Conservation (phyloP, 1,139 yeast species). For the Magnusiomyces suaveolens region DNA sequence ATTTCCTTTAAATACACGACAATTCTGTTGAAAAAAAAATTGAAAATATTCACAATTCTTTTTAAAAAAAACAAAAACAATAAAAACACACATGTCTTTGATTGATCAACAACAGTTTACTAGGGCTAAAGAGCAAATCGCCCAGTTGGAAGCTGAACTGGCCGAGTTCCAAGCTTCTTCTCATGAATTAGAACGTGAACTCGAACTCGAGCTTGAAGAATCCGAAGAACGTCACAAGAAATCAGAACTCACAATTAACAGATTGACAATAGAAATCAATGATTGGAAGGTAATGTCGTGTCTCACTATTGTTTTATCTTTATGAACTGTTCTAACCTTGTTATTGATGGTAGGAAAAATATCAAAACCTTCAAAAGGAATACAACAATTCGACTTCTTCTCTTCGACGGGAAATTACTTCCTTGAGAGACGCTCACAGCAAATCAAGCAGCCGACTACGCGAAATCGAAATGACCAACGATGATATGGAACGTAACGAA, state of each 20-base stretch:
- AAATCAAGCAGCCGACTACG: constrained; percentile 26
- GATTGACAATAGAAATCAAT: constrained; percentile 21
- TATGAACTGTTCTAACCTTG: background rate
- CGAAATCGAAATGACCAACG: constrained; percentile 34
- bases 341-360: constrained; percentile 17
- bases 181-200: constrained; percentile 30
- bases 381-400: constrained; percentile 25
- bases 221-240: constrained; percentile 25
- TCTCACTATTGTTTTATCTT: background rate
- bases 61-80: too few relatives aligned
- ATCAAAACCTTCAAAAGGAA: constrained; percentile 24
- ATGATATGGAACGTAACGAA: constrained; percentile 31
- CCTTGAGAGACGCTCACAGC: constrained; percentile 25
- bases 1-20: too few relatives aligned
- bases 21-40: too few relatives aligned
- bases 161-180: constrained; percentile 33
- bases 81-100: background rate
- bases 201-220: constrained; percentile 31
- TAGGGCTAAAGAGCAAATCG: constrained; percentile 27
- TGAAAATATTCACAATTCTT: too few relatives aligned
- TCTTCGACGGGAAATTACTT: constrained; percentile 24
- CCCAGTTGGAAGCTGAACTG: constrained; percentile 31
- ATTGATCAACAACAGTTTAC: background rate
- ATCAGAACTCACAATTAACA: constrained; percentile 21
- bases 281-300: constrained; percentile 21